Base-by-base conservation (phyloP, 176 grass and related monocot species). In the Lolium perenne region DNA sequence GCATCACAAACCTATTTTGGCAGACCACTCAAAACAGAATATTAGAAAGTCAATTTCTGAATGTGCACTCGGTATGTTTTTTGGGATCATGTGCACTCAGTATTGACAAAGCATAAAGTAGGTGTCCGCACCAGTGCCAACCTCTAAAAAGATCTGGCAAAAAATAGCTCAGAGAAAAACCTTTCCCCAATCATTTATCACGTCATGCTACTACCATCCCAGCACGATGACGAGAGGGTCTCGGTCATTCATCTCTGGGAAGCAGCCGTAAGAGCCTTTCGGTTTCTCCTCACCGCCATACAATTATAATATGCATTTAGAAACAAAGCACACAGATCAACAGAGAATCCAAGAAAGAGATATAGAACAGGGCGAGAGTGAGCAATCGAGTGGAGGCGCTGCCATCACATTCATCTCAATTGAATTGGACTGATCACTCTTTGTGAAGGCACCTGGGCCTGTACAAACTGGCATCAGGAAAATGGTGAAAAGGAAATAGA, bases 201-300 rank as follows among this genome's bases (percentile, higher is more conserved):
- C 18, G 22, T 78, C 54, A 78, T 14, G 32, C 54, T 78, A 78
- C 76, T 41, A 78, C 54, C 76, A 78, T 78, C 76, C 54, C 75
- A 41, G 35, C 22, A 13, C 11, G 2, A 40, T 3, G 0, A 77
- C 10, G 18, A 38, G 10, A 40, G 32, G 65, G 38, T 18, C 32
- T 68, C 32, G 2, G 59, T 78, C 6, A 45, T 59, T 2, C 0
- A 0, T 57, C 32, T 8, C 1, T 43, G 11, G 35, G 76, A 78
- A 38, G 54, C 55, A 59, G 76, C 11, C 3, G 38, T 78, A 78
- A 78, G 76, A 78, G 35, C 76, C 76, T 78, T 60, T 78, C 35
- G 11, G 15, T 60, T 78, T 78, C 76, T 60, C 76, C 55, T 78
- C 76, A 45, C 20, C 23, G 55, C 10, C 35, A 60, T 43, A 47